A percentile compares a stretch with the other conserved stretches of the same genome.
phyloP scores from a whole-genome alignment of 2,329 filamentous ascomycete species.

The Colletotrichum neosansevieriae region DNA sequence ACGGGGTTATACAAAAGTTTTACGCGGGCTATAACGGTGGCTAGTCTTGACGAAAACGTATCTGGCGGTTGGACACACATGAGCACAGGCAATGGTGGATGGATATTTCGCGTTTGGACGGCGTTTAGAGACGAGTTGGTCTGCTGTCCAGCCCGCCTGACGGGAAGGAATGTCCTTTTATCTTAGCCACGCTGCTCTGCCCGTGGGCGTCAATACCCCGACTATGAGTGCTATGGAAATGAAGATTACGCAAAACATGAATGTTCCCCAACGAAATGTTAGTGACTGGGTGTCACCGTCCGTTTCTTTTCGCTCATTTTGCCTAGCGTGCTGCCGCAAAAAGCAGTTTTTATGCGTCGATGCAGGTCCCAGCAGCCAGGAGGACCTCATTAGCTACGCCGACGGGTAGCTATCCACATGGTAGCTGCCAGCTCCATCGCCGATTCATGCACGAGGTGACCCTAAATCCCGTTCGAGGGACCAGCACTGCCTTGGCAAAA shows the following conservation, averaged over 20 bases:
- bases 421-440: conserved; percentile 14
- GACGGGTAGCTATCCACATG: conserved; percentile 8
- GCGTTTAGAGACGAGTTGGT: conserved; percentile 21
- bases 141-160: conserved; percentile 19
- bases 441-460: conserved; percentile 17
- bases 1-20: conserved; percentile 37
- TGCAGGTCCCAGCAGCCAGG: conserved; percentile 4
- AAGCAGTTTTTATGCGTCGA: neutral
- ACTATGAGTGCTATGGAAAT: conserved; percentile 36
- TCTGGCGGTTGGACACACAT: conserved; percentile 31
- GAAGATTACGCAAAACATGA: conserved; percentile 29
- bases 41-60: conserved; percentile 18
- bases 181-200: conserved; percentile 20
- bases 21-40: conserved; percentile 11
- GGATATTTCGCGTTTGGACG: conserved; percentile 24
- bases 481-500: conserved; percentile 20
- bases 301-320: too few relatives aligned
- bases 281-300: too few relatives aligned
- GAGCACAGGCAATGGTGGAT: conserved; percentile 23
- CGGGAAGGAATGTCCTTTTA: conserved; percentile 3
- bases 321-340: neutral
- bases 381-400: conserved; percentile 2
- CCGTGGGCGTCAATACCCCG: conserved; percentile 13
- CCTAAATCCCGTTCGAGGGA: conserved; percentile 1
- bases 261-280: neutral